Base-by-base conservation (phyloP, 768 basidiomycete genomes). In the Galerina sulciceps region DNA sequence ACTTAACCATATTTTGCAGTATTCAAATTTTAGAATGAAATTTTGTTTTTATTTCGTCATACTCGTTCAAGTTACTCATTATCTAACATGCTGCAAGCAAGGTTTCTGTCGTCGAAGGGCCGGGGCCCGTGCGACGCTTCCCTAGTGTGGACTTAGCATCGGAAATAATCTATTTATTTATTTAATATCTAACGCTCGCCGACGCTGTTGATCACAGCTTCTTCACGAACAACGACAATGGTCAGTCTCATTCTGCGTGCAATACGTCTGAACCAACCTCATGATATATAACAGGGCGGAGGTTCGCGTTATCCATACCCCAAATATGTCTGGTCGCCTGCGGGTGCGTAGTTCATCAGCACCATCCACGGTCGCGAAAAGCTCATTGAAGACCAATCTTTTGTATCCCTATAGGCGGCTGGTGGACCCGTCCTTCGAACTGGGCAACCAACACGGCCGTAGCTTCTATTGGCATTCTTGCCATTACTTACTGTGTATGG, bases 261-360 rank as follows among this genome's bases (percentile, higher is more conserved):
- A 31, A 34, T 26, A 31, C 3, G 10, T 5, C 6, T 34, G 20
- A 36, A 4, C 17, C 5, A 36, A 10, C 14, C n/a, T 26, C 5
- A 45, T 26, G 23, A 9, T 17, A 13, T 40, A 20, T 23, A 40
- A 1, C 22, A 93, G 91, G 91, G 91, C 45, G 91, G 91, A 75
- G 91, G 90, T 61, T 84, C 77, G 54, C 87, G 93, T 76, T 97
- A 93, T 81, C 93, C 94, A 9, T 97, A 89, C 73, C 95, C 94
- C 34, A 96, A 95, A 80, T 85, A 91, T 69, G 95, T 97, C 55
- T 98, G 94, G 93, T 90, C 94, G 20, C 95, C 96, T 69, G 82
- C 94, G 64, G 93, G 93, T 93, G 41, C 58, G 72, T 62, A 49
- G 46, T 20, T 34, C 22, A 51, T 15, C 23, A 1, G 46, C 15